Base-by-base conservation (phyloP, 371 early-diverging fungal genomes). In the Sporodiniella umbellata region DNA sequence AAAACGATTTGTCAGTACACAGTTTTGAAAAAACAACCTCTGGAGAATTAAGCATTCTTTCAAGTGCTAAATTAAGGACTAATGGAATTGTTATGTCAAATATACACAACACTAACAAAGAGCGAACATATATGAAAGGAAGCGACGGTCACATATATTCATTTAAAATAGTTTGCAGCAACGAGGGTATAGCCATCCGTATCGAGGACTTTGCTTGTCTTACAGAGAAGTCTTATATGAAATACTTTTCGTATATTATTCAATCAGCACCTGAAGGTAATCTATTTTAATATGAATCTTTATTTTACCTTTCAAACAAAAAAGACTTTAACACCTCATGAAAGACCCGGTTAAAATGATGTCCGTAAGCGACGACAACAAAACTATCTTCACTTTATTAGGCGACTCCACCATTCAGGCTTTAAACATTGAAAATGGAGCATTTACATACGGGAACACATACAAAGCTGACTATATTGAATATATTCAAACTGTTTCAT, bases 121-220 rank as follows among this genome's bases (percentile, higher is more conserved):
- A 89, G 12, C 65, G 95, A 14, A 84, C 92, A 26, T 93, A 95
- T 37, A 81, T 94, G 86, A 68, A 84, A 24, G 95, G 93, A 33
- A 81, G 71, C 48, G 88, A 93, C 58, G 95, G 95, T 18, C 82
- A 86, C 45, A 61, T 96, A 1, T 93, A 90, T 69, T 96, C 95
- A 71, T 60, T 96, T 25, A 70, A 73, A 19, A 23, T 52, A 19
- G 12, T 1, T 3, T 11, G 18, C 6, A 39, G 42, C 11, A 46
- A n/a, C 8, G n/a, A 42, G 3, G 33, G 19, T 2, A 10, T 22
- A 5, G 7, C 19, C 1, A 37, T n/a, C 14, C 12, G 22, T 2
- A 10, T 15, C 12, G 24, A 40, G 15, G 21, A 21, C 0, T 12
- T 48, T 1, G 19, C 11, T 12, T 48, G 52, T 21, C 48, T 35